Conservation (phyloP, 805 yeast species). For the Candida sonorensis region DNA sequence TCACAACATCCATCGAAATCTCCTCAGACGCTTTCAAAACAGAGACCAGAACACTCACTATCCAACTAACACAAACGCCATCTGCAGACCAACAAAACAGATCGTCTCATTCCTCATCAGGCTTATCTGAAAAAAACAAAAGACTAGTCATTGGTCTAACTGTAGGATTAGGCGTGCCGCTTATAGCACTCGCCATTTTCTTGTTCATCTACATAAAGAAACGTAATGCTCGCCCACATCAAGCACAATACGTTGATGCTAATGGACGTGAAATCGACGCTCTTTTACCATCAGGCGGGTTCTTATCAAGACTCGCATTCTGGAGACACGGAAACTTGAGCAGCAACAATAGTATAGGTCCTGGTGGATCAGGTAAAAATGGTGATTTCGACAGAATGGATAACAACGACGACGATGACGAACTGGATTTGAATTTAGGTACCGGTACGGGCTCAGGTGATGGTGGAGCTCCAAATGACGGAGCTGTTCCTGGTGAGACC, state of each 20-base stretch:
- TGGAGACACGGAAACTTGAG: no score
- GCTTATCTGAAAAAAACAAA: constrained; percentile 42
- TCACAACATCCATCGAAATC: no score
- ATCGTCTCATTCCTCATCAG: constrained; percentile 19
- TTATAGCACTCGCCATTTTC: constrained; percentile 8
- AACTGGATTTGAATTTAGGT: neutral
- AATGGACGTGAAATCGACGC: constrained; percentile 27
- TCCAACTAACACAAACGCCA: neutral
- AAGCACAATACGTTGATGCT: constrained; percentile 27
- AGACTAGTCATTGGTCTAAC: constrained; percentile 61
- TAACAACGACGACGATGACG: constrained; percentile 16
- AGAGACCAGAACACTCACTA: neutral
- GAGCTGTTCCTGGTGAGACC: constrained; percentile 13
- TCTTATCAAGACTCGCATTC: constrained; percentile 20
- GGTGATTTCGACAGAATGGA: constrained; percentile 18
- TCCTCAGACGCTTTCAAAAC: constrained; percentile 1
- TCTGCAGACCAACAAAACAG: neutral
- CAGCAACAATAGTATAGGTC: no score
- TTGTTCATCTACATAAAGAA: constrained; percentile 15
- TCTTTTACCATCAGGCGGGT: constrained; percentile 19
- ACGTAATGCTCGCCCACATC: constrained; percentile 10
- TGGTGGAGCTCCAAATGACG: neutral
- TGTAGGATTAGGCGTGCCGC: constrained; percentile 65
- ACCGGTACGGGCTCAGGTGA: neutral
- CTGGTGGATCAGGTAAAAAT: constrained; percentile 6